Evolutionary conservation across 1,284 basidiomycete species (phyloP), one percentile per base, ranked within the genome.

Genomic region (Phylloboletellus chloephorus): DNA sequence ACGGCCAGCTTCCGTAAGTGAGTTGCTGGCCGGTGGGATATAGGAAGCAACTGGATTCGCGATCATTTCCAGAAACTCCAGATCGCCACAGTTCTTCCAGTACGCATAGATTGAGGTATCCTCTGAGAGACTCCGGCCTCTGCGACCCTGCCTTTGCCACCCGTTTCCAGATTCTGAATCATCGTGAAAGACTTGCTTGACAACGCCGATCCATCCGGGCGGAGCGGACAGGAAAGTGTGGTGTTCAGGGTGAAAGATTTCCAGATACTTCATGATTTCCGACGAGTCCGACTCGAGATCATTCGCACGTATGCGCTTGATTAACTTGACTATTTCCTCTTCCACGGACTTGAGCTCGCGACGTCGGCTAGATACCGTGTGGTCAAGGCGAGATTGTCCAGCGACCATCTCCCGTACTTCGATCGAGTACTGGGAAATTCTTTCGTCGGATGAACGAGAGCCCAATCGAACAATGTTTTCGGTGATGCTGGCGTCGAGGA

Each of bases 391-490:
- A 7, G 72, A 70, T 40, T 65, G 53, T 15, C 66, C 68, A 0
- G 67, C 62, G 3, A 63, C 64, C 50, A 54, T 64, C 53, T 82
- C 80, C 20, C 76, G 56, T 1, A 63, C 67, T 41, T 80, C 75
- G n/a, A 84, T 67, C 2, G 74, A 76, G 52, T 68, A 81, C 31
- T 74, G 36, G 2, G 71, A 62, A 16, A 86, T 74, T 5, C 71
- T 64, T 41, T 81, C 76, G 42, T 85, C 78, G 1, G 73, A 64
- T 6, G 76, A 73, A 7, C 77, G 68, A 13, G 74, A 70, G 0
- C 84, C 85, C 3, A 86, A 63, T 2, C 83, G 75, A 8, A 84
- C 73, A 17, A 88, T 69, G 26, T 75, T 69, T 1, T 63, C 59
- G 0, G 82, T 84, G 40, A 88, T 82, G 0, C 60, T 58, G 0